Conservation (phyloP, 306 rosid genomes). For the Quercus parvula region DNA sequence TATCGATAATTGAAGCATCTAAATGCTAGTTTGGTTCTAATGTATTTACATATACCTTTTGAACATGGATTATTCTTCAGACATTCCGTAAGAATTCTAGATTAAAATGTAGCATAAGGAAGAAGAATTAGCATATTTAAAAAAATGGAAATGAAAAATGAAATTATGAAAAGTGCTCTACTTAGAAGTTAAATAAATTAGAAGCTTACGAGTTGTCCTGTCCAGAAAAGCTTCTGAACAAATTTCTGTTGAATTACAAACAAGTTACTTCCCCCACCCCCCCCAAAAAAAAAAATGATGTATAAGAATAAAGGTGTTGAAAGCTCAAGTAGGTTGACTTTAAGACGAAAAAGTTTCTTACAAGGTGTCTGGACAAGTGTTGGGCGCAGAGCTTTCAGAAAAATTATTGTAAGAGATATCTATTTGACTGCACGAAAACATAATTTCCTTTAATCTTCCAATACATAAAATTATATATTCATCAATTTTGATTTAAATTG, state of each 20-base stretch:
- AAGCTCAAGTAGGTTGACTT: not conserved
- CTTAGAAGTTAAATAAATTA: not conserved
- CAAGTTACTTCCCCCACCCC: not conserved
- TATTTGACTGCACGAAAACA: not conserved
- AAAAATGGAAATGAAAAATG: not conserved
- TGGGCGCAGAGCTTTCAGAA: not conserved
- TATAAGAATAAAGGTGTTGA: not conserved
- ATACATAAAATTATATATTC: not conserved
- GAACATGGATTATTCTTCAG: too few species aligned
- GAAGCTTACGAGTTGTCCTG: conserved; percentile 18
- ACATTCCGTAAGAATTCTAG: too few species aligned
- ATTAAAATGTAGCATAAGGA: too few species aligned
- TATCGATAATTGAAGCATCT: too few species aligned
- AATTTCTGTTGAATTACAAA: conserved; percentile 12
- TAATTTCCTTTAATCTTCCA: not conserved
- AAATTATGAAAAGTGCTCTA: not conserved
- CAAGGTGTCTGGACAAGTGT: conserved; percentile 1
- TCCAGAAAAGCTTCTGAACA: conserved; percentile 24
- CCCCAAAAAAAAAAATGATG: too few species aligned
- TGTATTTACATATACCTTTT: too few species aligned
- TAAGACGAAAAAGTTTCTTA: not conserved
- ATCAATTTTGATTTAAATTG: too few species aligned
- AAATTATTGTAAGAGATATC: conserved; percentile 30
- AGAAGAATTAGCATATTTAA: too few species aligned
- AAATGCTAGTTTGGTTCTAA: too few species aligned